A percentile compares a stretch with the other conserved stretches of the same genome.
These are phyloP conservation scores for Tetrahymena borealis DNA, from an alignment of 73 alveolate species.

Conservation along the genomic window DNA sequence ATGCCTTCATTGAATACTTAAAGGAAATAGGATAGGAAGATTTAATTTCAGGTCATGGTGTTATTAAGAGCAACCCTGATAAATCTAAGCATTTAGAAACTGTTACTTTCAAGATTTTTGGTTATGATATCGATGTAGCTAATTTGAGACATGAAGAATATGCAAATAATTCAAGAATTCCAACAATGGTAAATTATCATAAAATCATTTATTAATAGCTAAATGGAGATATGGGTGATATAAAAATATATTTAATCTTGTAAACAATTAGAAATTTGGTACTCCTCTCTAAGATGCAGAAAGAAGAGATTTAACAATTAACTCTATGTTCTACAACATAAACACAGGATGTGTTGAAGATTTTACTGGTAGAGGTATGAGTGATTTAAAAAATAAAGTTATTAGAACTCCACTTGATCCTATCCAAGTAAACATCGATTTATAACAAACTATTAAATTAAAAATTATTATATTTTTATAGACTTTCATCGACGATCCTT, in stretches of 20 bases:
- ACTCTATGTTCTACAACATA: conserved; percentile 93
- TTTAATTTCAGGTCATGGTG: conserved; percentile 61
- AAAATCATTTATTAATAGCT: not conserved
- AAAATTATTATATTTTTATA: not conserved
- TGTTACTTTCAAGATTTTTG: conserved; percentile 77
- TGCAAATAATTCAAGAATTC: conserved; percentile 89
- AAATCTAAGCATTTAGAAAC: conserved; percentile 96
- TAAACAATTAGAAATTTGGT: conserved; percentile 78
- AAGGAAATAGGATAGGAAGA: conserved; percentile 60
- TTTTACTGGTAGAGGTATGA: conserved; percentile 76
- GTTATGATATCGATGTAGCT: conserved; percentile 84
- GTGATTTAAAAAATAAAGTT: conserved; percentile 84
- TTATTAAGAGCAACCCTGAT: conserved; percentile 83
- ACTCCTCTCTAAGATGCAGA: conserved; percentile 96
- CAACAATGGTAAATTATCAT: conserved; percentile 64
- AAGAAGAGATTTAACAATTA: conserved; percentile 95
- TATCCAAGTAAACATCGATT: not conserved
- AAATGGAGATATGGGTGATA: too few relatives aligned
- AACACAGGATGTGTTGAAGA: conserved; percentile 87
- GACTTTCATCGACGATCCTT: conserved; percentile 96
- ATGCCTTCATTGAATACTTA: conserved; percentile 65
- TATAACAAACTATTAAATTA: not conserved
- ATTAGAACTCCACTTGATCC: conserved; percentile 95
- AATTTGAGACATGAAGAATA: conserved; percentile 89
- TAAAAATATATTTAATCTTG: too few relatives aligned